These are phyloP conservation scores for Colletotrichum magnum DNA, from an alignment of 2,329 filamentous ascomycete genomes.

Conservation along the genomic window DNA sequence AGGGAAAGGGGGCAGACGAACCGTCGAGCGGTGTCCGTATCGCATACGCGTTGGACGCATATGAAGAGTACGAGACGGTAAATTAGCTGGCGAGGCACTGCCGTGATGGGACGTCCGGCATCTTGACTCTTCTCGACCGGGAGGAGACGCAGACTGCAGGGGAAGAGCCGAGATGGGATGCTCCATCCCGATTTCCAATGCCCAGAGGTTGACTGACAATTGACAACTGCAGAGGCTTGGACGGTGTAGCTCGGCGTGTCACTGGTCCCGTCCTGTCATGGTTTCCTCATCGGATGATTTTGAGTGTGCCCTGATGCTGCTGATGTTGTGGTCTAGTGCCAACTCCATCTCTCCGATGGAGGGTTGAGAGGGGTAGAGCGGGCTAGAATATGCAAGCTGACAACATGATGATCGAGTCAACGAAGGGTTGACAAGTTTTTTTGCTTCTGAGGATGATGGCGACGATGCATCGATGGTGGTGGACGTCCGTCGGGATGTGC, in stretches of 20 bases:
- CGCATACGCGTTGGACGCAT: too few relatives aligned
- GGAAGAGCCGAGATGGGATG: slow-evolving; percentile 20
- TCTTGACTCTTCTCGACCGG: slow-evolving; percentile 15
- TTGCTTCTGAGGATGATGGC: too few relatives aligned
- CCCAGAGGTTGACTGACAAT: not conserved
- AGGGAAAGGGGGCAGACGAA: not conserved
- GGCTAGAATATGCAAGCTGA: slow-evolving; percentile 31
- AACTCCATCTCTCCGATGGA: not conserved
- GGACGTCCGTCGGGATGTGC: slow-evolving; percentile 4
- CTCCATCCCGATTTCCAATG: not conserved
- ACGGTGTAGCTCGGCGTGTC: not conserved
- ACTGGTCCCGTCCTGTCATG: slow-evolving; percentile 1
- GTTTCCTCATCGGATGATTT: slow-evolving; percentile 8
- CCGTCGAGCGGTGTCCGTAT: not conserved
- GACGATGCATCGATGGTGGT: not conserved
- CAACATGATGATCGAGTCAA: slow-evolving; percentile 1
- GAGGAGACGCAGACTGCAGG: slow-evolving; percentile 7
- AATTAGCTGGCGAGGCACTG: slow-evolving; percentile 31
- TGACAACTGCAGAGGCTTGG: too few relatives aligned
- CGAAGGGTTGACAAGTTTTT: not conserved
- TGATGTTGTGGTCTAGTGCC: not conserved
- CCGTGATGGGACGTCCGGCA: slow-evolving; percentile 21
- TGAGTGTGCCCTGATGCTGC: slow-evolving; percentile 1
- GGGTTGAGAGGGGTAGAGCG: slow-evolving; percentile 1
- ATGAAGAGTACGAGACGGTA: slow-evolving; percentile 28